A percentile compares a stretch with the other conserved stretches of the same genome.
phyloP scores from a whole-genome alignment of 1,284 basidiomycete genomes.

The Fomitopsis palustris region DNA sequence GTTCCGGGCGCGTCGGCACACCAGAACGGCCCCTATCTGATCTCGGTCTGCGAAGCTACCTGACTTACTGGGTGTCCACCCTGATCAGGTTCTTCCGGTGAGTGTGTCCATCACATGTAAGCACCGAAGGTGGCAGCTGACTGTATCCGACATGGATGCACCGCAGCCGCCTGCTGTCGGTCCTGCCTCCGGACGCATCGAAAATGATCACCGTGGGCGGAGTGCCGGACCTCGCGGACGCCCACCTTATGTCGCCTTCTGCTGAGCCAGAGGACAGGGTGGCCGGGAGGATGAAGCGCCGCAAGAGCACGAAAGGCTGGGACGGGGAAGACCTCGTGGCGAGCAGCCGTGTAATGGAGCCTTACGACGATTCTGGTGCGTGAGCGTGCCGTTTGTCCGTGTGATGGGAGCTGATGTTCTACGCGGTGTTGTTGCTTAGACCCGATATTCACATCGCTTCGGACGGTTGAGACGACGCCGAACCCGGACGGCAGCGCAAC shows the following conservation, averaged over 20 bases:
- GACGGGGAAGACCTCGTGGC: conserved; percentile 47
- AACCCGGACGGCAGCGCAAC: conserved; percentile 64
- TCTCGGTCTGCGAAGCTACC: conserved; percentile 87
- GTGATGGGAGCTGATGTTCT: neutral
- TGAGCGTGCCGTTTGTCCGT: neutral
- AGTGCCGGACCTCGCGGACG: conserved; percentile 36
- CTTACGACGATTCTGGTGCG: conserved; percentile 20
- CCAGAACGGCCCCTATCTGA: conserved; percentile 95
- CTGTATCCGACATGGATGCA: neutral
- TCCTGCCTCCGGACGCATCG: conserved; percentile 49
- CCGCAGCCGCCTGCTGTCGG: conserved; percentile 52
- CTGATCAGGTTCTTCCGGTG: conserved; percentile 80
- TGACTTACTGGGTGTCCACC: conserved; percentile 88
- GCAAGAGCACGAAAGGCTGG: conserved; percentile 61
- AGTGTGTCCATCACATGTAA: conserved; percentile 17
- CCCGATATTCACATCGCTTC: conserved; percentile 40
- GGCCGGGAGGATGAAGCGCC: conserved; percentile 33
- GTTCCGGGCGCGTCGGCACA: conserved; percentile 78
- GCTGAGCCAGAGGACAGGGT: conserved; percentile 34
- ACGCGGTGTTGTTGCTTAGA: conserved; percentile 13
- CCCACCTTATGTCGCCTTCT: conserved; percentile 30
- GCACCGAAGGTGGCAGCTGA: conserved; percentile 2
- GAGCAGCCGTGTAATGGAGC: conserved; percentile 15
- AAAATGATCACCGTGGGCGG: conserved; percentile 39
- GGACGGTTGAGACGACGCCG: conserved; percentile 51